Percentiles rank a stretch among this genome's conserved stretches.
Evolutionary conservation across 2,329 filamentous ascomycete genomes (phyloP).

Genomic region (Botrytis pseudocinerea): DNA sequence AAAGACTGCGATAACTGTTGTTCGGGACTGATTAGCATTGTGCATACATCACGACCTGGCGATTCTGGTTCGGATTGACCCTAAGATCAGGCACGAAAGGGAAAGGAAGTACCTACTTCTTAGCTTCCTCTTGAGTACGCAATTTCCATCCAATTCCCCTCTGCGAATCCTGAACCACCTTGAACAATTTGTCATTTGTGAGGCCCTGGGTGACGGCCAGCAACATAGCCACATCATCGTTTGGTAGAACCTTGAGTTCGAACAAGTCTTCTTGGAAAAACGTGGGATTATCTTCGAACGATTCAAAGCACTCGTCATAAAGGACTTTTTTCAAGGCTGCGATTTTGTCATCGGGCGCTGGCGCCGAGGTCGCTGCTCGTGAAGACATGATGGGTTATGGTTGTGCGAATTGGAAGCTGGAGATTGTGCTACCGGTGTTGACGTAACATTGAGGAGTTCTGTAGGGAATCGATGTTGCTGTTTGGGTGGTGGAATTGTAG

Average conservation of each 20-base stretch:
- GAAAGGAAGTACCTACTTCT: conserved; percentile 51
- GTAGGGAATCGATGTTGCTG: background rate
- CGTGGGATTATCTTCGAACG: conserved; percentile 38
- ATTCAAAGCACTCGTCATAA: conserved; percentile 35
- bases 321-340: conserved; percentile 34
- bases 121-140: conserved; percentile 59
- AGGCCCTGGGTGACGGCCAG: conserved; percentile 58
- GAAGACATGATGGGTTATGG: conserved; percentile 11
- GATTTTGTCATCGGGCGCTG: conserved; percentile 27
- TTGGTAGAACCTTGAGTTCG: conserved; percentile 57
- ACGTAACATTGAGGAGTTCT: conserved; percentile 31
- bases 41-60: background rate
- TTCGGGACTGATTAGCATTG: conserved; percentile 3
- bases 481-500: background rate
- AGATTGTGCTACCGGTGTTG: conserved; percentile 28
- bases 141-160: conserved; percentile 56
- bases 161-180: conserved; percentile 48
- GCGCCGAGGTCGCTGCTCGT: background rate
- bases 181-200: conserved; percentile 61
- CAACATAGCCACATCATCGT: conserved; percentile 56
- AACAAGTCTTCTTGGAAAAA: conserved; percentile 62
- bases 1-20: conserved; percentile 58
- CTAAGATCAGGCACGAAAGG: background rate
- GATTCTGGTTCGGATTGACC: background rate
- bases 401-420: conserved; percentile 21